These are phyloP conservation scores for Aspergillus floridensis DNA, from an alignment of 2,329 filamentous ascomycete species.

Conservation along the genomic window DNA sequence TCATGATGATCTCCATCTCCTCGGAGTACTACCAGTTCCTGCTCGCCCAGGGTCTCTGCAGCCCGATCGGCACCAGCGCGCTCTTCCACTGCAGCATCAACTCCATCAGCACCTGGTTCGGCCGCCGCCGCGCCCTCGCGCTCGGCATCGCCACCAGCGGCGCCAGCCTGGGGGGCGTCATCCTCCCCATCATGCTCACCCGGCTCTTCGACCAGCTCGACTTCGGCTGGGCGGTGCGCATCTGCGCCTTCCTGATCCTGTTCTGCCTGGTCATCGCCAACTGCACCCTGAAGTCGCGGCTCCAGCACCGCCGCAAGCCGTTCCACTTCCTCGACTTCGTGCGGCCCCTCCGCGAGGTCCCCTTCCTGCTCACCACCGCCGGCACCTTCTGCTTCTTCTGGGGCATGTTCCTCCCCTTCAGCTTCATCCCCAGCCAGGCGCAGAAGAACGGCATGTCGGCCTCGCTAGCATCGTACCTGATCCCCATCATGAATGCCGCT, in stretches of 20 bases:
- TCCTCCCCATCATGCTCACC: conserved; percentile 60
- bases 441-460: conserved; percentile 13
- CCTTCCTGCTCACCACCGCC: conserved; percentile 18
- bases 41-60: conserved; percentile 54
- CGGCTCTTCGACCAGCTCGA: conserved; percentile 52
- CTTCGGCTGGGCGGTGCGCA: conserved; percentile 57
- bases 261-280: conserved; percentile 51
- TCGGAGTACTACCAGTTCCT: conserved; percentile 56
- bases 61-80: conserved; percentile 49
- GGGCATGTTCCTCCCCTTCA: conserved; percentile 25
- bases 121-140: conserved; percentile 50
- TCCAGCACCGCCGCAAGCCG: conserved; percentile 18
- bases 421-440: conserved; percentile 14
- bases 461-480: conserved; percentile 51
- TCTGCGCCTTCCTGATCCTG: conserved; percentile 59
- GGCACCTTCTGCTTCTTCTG: conserved; percentile 42
- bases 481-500: conserved; percentile 54
- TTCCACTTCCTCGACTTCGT: conserved; percentile 11
- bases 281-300: conserved; percentile 49
- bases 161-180: conserved; percentile 55
- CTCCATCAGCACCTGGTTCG: conserved; percentile 52
- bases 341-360: conserved; percentile 10
- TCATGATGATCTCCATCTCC: conserved; percentile 57
- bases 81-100: conserved; percentile 47
- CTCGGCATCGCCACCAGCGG: conserved; percentile 55